phyloP scores from a whole-genome alignment of 106 monocot species.

The Allium cepa region DNA sequence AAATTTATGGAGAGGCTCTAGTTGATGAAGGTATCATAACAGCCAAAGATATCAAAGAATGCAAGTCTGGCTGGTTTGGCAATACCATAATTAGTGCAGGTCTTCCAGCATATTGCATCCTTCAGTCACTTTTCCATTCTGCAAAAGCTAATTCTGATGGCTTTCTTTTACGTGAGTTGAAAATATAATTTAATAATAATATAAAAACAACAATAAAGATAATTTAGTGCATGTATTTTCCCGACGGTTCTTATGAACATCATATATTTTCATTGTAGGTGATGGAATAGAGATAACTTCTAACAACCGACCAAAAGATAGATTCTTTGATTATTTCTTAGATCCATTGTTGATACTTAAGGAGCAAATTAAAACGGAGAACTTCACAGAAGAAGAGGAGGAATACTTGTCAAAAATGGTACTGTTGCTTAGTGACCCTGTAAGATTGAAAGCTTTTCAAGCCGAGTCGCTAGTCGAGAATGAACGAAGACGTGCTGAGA shows the following conservation, averaged over 20 bases:
- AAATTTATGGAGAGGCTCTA: conserved; percentile 30
- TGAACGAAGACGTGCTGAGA: conserved; percentile 60
- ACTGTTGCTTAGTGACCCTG: conserved; percentile 46
- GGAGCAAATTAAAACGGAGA: conserved; percentile 71
- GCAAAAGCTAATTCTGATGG: conserved; percentile 37
- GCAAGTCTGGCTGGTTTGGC: conserved; percentile 24
- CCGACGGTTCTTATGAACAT: not conserved
- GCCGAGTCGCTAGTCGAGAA: conserved; percentile 8
- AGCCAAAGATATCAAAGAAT: conserved; percentile 30
- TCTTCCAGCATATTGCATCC: conserved; percentile 55
- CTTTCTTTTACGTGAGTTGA: conserved; percentile 38
- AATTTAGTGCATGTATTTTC: too few species aligned
- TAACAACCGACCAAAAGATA: conserved; percentile 64
- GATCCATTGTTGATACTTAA: conserved; percentile 86
- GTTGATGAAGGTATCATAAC: conserved; percentile 54
- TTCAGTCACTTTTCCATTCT: conserved; percentile 44
- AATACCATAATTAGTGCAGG: conserved; percentile 33
- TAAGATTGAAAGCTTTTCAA: conserved; percentile 28
- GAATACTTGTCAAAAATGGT: conserved; percentile 62
- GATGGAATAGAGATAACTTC: conserved; percentile 63
- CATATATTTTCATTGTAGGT: conserved; percentile 25
- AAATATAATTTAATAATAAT: not conserved
- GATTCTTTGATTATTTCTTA: conserved; percentile 84
- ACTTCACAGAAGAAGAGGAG: conserved; percentile 63
- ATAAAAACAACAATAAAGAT: too few species aligned